Conservation (phyloP, 441 rosid genomes). For the Arabidopsis lyrata region DNA sequence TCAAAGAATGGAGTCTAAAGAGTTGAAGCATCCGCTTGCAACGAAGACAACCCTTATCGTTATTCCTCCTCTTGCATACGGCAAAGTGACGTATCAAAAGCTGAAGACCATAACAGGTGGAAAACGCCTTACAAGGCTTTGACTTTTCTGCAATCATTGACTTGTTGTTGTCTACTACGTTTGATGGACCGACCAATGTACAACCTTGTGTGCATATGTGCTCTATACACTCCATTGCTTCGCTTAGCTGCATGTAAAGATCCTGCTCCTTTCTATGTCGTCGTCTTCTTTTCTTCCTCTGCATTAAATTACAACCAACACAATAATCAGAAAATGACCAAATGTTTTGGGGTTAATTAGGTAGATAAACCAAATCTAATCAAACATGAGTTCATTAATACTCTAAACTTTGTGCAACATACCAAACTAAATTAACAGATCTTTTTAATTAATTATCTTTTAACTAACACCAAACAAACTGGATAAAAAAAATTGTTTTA, state of each 20-base stretch:
- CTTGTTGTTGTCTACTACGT: constrained; percentile 31
- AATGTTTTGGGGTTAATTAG: not conserved
- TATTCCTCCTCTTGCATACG: constrained; percentile 62
- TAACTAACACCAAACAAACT: not conserved
- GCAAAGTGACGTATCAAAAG: constrained; percentile 78
- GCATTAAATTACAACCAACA: constrained; percentile 23
- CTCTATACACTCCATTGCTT: constrained; percentile 86
- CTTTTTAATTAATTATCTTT: no score
- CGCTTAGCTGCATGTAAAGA: constrained; percentile 69
- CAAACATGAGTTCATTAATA: not conserved
- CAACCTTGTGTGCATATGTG: constrained; percentile 92
- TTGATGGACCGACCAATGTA: constrained; percentile 71
- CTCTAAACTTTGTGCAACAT: not conserved
- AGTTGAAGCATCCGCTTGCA: constrained; percentile 96
- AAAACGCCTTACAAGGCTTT: constrained; percentile 65
- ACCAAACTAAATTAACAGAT: not conserved
- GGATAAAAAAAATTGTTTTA: not conserved
- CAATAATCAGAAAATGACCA: not conserved
- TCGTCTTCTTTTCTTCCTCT: constrained; percentile 78
- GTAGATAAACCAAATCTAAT: not conserved
- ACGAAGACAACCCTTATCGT: constrained; percentile 65
- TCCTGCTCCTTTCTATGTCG: constrained; percentile 60
- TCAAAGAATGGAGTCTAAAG: constrained; percentile 78
- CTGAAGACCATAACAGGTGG: constrained; percentile 83
- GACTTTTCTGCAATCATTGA: constrained; percentile 37